Conservation (phyloP, 208 protist species). For the Balamuthia mandrillaris region DNA sequence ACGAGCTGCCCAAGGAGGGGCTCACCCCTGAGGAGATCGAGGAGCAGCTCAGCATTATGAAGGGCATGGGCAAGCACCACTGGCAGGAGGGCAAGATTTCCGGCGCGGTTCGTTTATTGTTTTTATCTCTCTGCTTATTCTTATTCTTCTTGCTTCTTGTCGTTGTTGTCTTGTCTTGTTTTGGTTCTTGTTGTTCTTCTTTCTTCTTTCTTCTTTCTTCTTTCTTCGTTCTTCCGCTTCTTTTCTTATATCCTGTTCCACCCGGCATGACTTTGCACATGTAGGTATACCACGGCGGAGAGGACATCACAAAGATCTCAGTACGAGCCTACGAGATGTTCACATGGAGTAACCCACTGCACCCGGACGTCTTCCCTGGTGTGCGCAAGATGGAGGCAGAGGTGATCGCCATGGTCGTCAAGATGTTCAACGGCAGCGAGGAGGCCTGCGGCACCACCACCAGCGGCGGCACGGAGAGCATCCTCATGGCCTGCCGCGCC, state of each 20-base stretch:
- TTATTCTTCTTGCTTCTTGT: too few relatives aligned
- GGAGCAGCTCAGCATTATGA: not conserved
- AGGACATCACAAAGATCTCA: conserved; percentile 1
- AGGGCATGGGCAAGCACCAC: conserved; percentile 13
- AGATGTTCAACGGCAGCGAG: conserved; percentile 88
- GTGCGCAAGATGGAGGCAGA: conserved; percentile 97
- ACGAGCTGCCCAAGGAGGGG: not conserved
- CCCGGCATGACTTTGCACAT: too few relatives aligned
- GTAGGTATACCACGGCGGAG: conserved; percentile 19
- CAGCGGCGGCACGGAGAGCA: conserved; percentile 77
- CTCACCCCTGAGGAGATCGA: not conserved
- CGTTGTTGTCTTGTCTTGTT: too few relatives aligned
- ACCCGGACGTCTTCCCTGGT: conserved; percentile 90
- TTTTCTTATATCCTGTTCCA: too few relatives aligned
- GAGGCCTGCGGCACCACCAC: conserved; percentile 92
- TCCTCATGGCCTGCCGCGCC: conserved; percentile 93
- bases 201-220: too few relatives aligned
- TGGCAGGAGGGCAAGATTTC: conserved; percentile 12
- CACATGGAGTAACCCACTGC: conserved; percentile 86
- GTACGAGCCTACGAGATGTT: conserved; percentile 18
- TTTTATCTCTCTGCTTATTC: too few relatives aligned
- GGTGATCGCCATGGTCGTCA: conserved; percentile 88
- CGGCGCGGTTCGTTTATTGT: not conserved
- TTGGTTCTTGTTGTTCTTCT: too few relatives aligned
- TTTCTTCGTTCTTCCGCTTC: too few relatives aligned